phyloP scores from a whole-genome alignment of 306 rosid genomes.

The Echinosophora koreensis region DNA sequence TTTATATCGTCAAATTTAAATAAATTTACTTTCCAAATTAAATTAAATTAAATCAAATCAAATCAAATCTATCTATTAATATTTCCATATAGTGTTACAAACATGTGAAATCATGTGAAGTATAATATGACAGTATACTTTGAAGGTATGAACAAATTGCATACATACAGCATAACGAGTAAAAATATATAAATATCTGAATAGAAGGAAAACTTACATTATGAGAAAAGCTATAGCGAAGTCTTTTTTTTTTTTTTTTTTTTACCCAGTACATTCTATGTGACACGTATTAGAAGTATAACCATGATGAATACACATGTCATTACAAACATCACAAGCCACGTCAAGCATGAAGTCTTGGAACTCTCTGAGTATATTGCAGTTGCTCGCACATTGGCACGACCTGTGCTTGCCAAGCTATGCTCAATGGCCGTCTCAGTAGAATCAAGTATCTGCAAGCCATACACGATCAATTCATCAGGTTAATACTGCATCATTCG shows the following conservation, averaged over 20 bases:
- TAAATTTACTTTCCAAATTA: background rate
- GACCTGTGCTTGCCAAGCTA: slow-evolving; percentile 90
- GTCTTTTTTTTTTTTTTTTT: too few relatives aligned
- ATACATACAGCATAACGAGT: background rate
- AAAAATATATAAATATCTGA: background rate
- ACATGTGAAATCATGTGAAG: background rate
- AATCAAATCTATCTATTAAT: background rate
- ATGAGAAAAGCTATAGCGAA: background rate
- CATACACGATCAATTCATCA: slow-evolving; percentile 41
- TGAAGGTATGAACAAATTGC: background rate
- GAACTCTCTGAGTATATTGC: slow-evolving; percentile 75
- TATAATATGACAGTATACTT: background rate
- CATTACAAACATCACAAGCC: slow-evolving; percentile 81
- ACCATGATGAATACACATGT: slow-evolving; percentile 81
- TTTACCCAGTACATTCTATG: slow-evolving; percentile 43
- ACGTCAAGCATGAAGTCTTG: slow-evolving; percentile 83
- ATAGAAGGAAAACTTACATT: background rate
- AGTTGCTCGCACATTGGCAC: slow-evolving; percentile 74
- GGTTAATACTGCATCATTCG: slow-evolving; percentile 1
- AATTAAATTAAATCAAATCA: background rate
- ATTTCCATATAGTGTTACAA: background rate
- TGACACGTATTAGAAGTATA: slow-evolving; percentile 86
- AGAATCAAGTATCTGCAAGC: slow-evolving; percentile 80
- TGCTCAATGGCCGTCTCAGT: slow-evolving; percentile 87
- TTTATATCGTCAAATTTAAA: background rate